These are phyloP conservation scores for Astrocystis sublimbata DNA, from an alignment of 495 filamentous ascomycete genomes.

Conservation along the genomic window DNA sequence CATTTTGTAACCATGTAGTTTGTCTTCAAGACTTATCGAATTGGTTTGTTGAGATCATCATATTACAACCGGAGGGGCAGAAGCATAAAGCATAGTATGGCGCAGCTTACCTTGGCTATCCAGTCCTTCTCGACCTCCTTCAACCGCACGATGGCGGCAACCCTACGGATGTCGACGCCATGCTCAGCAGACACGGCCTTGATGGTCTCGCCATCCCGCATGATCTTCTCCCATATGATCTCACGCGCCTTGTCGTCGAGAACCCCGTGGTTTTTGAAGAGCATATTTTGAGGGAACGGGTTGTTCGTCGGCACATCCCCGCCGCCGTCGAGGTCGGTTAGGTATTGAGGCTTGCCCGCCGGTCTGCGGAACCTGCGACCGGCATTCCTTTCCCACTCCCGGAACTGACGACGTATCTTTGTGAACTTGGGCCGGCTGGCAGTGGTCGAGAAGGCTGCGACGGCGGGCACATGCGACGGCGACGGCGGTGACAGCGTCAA, in stretches of 20 bases:
- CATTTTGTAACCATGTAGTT: conserved; percentile 71
- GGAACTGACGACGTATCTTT: conserved; percentile 58
- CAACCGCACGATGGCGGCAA: conserved; percentile 85
- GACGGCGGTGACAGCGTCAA: not conserved
- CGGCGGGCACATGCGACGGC: conserved; percentile 7
- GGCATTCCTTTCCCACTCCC: conserved; percentile 63
- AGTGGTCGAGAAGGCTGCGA: conserved; percentile 29
- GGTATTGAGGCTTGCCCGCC: conserved; percentile 65
- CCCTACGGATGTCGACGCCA: conserved; percentile 79
- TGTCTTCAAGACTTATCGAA: conserved; percentile 99
- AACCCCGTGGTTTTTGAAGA: conserved; percentile 71
- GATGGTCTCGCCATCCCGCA: conserved; percentile 64
- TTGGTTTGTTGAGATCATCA: conserved; percentile 55
- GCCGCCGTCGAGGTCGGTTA: conserved; percentile 3
- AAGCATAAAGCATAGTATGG: conserved; percentile 20
- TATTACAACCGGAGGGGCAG: conserved; percentile 25
- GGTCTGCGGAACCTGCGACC: conserved; percentile 60
- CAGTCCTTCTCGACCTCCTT: conserved; percentile 83
- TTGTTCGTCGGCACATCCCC: no score
- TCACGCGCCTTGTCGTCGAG: conserved; percentile 75
- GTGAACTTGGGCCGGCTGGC: conserved; percentile 26
- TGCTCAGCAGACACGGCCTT: conserved; percentile 76
- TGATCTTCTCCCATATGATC: conserved; percentile 69
- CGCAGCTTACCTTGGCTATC: conserved; percentile 63
- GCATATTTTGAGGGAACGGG: conserved; percentile 76